Conservation (phyloP, 1,284 basidiomycete species). For the Ganoderma multipileum region DNA sequence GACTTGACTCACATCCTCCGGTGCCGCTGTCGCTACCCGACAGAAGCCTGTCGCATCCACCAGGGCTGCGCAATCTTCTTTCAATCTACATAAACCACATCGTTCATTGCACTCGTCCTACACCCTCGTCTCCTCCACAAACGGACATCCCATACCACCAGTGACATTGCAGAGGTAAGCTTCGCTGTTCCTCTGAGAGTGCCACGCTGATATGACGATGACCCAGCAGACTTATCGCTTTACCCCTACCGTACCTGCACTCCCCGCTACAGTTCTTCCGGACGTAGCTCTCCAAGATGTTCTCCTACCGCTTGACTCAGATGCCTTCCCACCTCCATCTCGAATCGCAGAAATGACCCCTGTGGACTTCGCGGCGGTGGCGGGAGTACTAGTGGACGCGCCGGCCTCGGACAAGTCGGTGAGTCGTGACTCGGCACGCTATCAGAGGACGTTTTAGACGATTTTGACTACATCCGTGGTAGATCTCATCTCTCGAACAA, state of each 20-base stretch:
- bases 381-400: not conserved
- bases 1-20: not conserved
- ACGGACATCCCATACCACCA: not conserved
- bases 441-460: no score
- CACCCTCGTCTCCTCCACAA: not conserved
- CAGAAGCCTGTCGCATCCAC: not conserved
- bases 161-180: not conserved
- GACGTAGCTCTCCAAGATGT: not conserved
- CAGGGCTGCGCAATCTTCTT: not conserved
- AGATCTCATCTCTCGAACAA: not conserved
- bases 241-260: not conserved
- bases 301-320: not conserved
- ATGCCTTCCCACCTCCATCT: not conserved
- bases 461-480: not conserved
- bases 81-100: not conserved
- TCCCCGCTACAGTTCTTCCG: not conserved
- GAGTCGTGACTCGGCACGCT: not conserved
- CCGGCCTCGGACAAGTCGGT: slow-evolving; percentile 1
- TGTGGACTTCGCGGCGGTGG: not conserved
- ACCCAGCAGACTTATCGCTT: not conserved
- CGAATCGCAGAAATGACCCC: not conserved
- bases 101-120: not conserved
- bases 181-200: not conserved
- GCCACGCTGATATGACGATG: not conserved
- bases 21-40: not conserved